Evolutionary conservation across 768 basidiomycete species (phyloP), one percentile per base, ranked within the genome.

Genomic region (Peribolospora baueri): DNA sequence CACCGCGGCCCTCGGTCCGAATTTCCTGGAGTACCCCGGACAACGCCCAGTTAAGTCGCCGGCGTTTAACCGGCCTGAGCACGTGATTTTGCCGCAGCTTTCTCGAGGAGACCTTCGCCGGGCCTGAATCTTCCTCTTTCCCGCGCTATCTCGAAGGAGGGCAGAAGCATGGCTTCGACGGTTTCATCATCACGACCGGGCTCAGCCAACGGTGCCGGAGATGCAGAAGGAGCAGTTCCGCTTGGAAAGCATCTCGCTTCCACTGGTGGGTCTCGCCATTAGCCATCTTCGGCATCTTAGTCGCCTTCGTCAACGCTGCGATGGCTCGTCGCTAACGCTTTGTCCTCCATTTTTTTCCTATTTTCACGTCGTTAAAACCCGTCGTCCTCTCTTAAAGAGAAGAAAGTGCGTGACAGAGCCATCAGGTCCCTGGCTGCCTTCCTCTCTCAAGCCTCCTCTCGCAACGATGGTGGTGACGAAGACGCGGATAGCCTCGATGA

Each of bases 161-260:
- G 1, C 25, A 25, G 25, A 25, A 25, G 25, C 25, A 25, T 25
- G 25, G 25, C 25, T 25, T 25, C 25, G 25, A 25, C 25, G 25
- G 25, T 25, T 25, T 25, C 25, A 25, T 25, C 25, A 25, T 25
- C 25, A 1, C 25, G 25, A 25, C 25, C 25, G 25, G 25, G 25
- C 25, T 25, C 25, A 25, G 25, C 25, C 25, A 25, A 25, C 25
- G 25, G 25, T 25, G 25, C 58, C 10, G 62, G 25, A 25, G 25
- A 25, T 25, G 25, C 25, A 25, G 25, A 25, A 25, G 25, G 25
- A 60, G 66, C 70, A 25, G 75, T 78, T 56, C 87, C 88, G 1
- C 69, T 93, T 40, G 88, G 78, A 56, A 93, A 93, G 70, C 82
- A 82, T 65, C 77, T 97, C 48, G 88, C 87, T 14, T 87, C 87